phyloP scores from a whole-genome alignment of 2,329 filamentous ascomycete genomes.

The Didymella exigua region DNA sequence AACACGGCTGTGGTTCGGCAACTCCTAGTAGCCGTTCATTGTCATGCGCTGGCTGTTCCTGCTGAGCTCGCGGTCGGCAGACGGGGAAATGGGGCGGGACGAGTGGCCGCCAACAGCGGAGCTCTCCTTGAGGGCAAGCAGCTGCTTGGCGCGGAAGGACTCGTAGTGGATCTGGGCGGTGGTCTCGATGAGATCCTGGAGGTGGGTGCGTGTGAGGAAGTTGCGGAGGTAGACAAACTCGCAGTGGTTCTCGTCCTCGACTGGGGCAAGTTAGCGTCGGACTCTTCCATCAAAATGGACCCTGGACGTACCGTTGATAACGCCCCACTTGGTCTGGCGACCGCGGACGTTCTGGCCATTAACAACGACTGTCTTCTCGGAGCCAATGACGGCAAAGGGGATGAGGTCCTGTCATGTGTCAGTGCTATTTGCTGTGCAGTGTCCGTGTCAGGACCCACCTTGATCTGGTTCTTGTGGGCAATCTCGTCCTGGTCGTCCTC shows the following conservation, averaged over 20 bases:
- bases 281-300: neutral
- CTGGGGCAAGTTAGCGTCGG: slow-evolving; percentile 49
- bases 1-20: slow-evolving; percentile 40
- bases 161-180: slow-evolving; percentile 99
- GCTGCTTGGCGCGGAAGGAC: slow-evolving; percentile 99
- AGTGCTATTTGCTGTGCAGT: slow-evolving; percentile 27
- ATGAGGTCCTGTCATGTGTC: slow-evolving; percentile 74
- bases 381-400: slow-evolving; percentile 96
- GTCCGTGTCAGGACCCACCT: slow-evolving; percentile 63
- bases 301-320: slow-evolving; percentile 72
- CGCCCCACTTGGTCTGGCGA: slow-evolving; percentile 98
- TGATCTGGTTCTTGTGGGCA: slow-evolving; percentile 91
- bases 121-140: slow-evolving; percentile 97
- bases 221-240: slow-evolving; percentile 98
- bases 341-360: slow-evolving; percentile 96
- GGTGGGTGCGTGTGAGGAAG: slow-evolving; percentile 96
- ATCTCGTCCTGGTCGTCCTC: slow-evolving; percentile 98
- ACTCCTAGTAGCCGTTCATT: slow-evolving; percentile 92
- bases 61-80: slow-evolving; percentile 94
- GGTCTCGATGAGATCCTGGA: slow-evolving; percentile 98
- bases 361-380: slow-evolving; percentile 96
- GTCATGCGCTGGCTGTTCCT: slow-evolving; percentile 95
- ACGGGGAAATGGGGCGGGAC: slow-evolving; percentile 92
- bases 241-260: slow-evolving; percentile 99
- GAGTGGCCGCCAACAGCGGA: slow-evolving; percentile 79